phyloP scores from a whole-genome alignment of 495 filamentous ascomycete species.

The Parathielavia hyrcaniae region DNA sequence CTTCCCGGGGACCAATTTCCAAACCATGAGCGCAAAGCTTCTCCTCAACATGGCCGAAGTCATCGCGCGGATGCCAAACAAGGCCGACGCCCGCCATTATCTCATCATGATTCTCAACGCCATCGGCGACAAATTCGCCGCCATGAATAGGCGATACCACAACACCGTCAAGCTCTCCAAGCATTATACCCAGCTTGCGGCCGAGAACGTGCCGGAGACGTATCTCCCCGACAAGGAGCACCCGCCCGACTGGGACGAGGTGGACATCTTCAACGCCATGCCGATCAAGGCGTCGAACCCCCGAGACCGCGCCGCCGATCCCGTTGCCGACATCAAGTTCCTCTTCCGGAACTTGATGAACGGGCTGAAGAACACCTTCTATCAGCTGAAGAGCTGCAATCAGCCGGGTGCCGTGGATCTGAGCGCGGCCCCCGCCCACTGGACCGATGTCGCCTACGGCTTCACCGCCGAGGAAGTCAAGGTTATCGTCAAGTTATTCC shows the following conservation, averaged over 20 bases:
- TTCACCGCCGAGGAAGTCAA: constrained; percentile 96
- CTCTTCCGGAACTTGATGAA: constrained; percentile 98
- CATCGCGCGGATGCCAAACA: constrained; percentile 85
- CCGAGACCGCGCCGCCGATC: constrained; percentile 81
- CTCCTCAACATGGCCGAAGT: constrained; percentile 95
- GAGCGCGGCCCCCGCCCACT: constrained; percentile 74
- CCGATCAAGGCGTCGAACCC: constrained; percentile 95
- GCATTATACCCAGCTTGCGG: constrained; percentile 56
- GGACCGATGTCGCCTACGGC: constrained; percentile 92
- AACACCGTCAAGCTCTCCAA: constrained; percentile 91
- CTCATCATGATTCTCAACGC: constrained; percentile 96
- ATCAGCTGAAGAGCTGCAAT: constrained; percentile 89
- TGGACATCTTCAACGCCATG: constrained; percentile 92
- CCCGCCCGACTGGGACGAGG: constrained; percentile 91
- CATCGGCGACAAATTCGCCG: constrained; percentile 95
- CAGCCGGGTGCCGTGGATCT: constrained; percentile 60
- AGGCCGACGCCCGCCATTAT: constrained; percentile 89
- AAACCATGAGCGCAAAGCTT: constrained; percentile 98
- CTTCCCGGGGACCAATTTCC: constrained; percentile 96
- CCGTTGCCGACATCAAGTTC: constrained; percentile 97
- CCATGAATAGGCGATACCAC: constrained; percentile 92
- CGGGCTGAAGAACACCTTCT: constrained; percentile 93
- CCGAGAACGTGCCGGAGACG: constrained; percentile 66
- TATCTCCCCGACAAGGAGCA: constrained; percentile 75
- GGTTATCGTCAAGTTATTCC: constrained; percentile 94